A percentile compares a stretch with the other conserved stretches of the same genome.
phyloP scores from a whole-genome alignment of 257 asterid species.

The Datura wrightii region DNA sequence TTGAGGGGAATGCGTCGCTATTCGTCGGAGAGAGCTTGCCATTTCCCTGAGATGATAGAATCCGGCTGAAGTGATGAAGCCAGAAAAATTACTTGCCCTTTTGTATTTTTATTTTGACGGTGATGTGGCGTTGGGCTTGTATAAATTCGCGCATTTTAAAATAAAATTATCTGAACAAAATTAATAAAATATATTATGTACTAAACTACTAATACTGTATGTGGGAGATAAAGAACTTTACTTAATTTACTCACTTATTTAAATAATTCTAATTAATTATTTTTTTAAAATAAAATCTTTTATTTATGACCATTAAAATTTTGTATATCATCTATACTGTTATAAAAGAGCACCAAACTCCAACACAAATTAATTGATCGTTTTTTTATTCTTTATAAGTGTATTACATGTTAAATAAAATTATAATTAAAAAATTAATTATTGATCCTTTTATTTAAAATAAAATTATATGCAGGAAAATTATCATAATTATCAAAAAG shows the following conservation, averaged over 20 bases:
- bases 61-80: slow-evolving; percentile 23
- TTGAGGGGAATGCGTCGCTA: slow-evolving; percentile 52
- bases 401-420: too few species aligned
- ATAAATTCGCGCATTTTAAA: slow-evolving; percentile 2
- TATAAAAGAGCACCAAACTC: too few species aligned
- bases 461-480: too few species aligned
- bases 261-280: not conserved
- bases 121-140: not conserved
- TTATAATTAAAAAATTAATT: too few species aligned
- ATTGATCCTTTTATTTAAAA: too few species aligned
- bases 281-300: not conserved
- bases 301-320: not conserved
- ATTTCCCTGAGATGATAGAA: slow-evolving; percentile 44
- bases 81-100: not conserved
- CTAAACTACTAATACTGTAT: not conserved
- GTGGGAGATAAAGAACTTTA: not conserved
- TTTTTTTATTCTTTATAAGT: too few species aligned
- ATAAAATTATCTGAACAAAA: not conserved
- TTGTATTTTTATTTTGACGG: not conserved
- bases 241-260: not conserved
- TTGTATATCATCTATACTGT: too few species aligned
- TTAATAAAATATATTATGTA: not conserved
- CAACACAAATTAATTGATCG: too few species aligned
- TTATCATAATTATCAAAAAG: too few species aligned
- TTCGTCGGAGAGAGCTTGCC: slow-evolving; percentile 75